Evolutionary conservation across 768 basidiomycete genomes (phyloP), one percentile per base, ranked within the genome.

Genomic region (Nidularia pulvinata): DNA sequence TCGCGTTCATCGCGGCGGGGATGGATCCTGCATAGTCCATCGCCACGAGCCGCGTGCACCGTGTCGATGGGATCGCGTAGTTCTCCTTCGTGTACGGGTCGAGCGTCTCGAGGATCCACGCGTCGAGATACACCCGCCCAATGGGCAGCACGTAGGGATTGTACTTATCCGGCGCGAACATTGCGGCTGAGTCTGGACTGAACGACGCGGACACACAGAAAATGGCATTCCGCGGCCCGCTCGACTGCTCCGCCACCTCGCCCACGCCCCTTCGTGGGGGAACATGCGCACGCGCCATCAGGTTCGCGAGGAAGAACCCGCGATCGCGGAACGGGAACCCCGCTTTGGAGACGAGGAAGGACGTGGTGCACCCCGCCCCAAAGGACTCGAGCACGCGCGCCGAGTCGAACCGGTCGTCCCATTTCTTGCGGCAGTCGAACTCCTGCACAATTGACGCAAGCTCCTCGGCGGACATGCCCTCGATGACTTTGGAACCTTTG

Each of bases 1-100:
- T 84, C 16, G 89, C 83, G 66, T 95, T 96, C 55, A 94, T 81
- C 0, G 92, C 87, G 14, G 86, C 82, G 0, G 95, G 94, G 37
- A 96, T 82, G 1, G 85, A 86, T 2, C 93, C 95, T 7, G 87
- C 86, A 63, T 88, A 93, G 68, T 98, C 95, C 54, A 95, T 80
- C 1, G 91, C 89, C 3, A 91, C 84, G 39, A 96, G 75, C 53
- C 91, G 79, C 44, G 90, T 94, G 67, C 93, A 95, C 46, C 89
- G 72, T 37, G 95, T 93, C 3, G 94, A 97, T 1, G 95, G 97
- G 45, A 98, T 96, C 10, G 93, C 83, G 64, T 94, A 96, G 58
- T 93, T 93, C 69, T 96, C 94, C 55, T 87, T 88, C 22, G 93
- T 89, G 55, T 98, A 98, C 0, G 95, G 95, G 64, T 98, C 96